phyloP scores from a whole-genome alignment of 768 basidiomycete species.

The Phaeotremella fagi region DNA sequence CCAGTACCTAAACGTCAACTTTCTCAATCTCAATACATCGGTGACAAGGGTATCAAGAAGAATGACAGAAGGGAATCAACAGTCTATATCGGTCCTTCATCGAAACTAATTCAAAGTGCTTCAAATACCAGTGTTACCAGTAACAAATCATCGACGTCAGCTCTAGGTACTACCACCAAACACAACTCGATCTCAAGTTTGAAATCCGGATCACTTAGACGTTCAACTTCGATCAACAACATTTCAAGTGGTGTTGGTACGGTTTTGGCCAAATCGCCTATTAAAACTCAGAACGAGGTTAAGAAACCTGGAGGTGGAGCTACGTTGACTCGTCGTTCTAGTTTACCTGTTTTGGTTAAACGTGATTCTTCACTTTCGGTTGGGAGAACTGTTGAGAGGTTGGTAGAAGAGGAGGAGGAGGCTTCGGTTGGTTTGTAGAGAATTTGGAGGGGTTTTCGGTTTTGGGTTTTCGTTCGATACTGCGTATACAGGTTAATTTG shows the following conservation, averaged over 20 bases:
- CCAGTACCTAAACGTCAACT: conserved; percentile 10
- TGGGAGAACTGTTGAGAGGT: neutral
- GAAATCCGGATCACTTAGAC: neutral
- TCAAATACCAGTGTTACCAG: neutral
- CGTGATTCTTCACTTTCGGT: neutral
- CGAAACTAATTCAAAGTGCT: neutral
- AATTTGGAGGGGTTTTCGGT: too few species aligned
- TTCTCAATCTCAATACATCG: neutral
- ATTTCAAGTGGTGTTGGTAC: neutral
- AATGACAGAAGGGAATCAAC: neutral
- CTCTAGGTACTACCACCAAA: conserved; percentile 12
- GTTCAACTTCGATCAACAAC: neutral
- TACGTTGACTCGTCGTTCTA: conserved; percentile 12
- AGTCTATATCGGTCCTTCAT: neutral
- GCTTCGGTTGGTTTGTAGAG: neutral
- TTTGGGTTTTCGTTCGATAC: too few species aligned
- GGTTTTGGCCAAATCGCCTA: too few species aligned
- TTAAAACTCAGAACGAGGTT: neutral
- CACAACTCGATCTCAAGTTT: conserved; percentile 4
- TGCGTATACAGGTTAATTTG: too few species aligned
- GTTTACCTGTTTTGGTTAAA: conserved; percentile 11
- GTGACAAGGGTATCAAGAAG: neutral
- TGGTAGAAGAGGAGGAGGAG: conserved; percentile 6
- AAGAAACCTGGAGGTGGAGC: neutral
- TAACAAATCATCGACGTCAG: neutral